These are phyloP conservation scores for Cornus suecica DNA, from an alignment of 148 eudicot genomes.

Conservation along the genomic window DNA sequence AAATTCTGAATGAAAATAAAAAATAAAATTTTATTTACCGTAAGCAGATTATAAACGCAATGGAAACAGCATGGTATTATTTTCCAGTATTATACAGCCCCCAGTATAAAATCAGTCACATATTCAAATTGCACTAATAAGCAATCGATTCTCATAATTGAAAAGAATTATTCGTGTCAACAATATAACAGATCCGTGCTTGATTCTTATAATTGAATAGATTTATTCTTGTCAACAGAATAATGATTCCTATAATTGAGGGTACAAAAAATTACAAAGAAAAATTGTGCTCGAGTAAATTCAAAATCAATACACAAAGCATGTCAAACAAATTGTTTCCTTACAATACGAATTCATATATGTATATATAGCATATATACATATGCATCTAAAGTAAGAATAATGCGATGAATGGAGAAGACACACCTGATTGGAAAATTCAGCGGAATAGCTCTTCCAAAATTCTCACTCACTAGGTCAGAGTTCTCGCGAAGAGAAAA, in stretches of 20 bases:
- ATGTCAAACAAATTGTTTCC: background rate
- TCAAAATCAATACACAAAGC: background rate
- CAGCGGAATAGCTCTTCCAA: too few relatives aligned
- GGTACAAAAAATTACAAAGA: background rate
- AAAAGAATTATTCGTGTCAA: background rate
- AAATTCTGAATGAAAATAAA: background rate
- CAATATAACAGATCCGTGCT: background rate
- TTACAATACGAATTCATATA: background rate
- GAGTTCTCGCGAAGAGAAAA: too few relatives aligned
- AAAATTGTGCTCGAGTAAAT: too few relatives aligned
- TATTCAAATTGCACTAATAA: background rate
- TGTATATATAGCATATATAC: too few relatives aligned
- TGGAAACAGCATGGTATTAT: background rate
- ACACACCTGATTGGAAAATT: too few relatives aligned
- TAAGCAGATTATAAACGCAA: background rate
- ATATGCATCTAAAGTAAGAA: too few relatives aligned
- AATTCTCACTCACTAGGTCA: too few relatives aligned
- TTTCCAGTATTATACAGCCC: background rate
- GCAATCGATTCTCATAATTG: background rate
- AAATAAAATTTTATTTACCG: background rate
- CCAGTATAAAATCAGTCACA: background rate
- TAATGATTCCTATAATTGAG: too few relatives aligned
- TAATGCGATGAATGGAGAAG: too few relatives aligned
- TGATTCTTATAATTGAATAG: too few relatives aligned
- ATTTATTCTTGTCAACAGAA: too few relatives aligned